A percentile compares a stretch with the other conserved stretches of the same genome.
Evolutionary conservation across 2,329 filamentous ascomycete genomes (phyloP).

Genomic region (Aspergillus felis): DNA sequence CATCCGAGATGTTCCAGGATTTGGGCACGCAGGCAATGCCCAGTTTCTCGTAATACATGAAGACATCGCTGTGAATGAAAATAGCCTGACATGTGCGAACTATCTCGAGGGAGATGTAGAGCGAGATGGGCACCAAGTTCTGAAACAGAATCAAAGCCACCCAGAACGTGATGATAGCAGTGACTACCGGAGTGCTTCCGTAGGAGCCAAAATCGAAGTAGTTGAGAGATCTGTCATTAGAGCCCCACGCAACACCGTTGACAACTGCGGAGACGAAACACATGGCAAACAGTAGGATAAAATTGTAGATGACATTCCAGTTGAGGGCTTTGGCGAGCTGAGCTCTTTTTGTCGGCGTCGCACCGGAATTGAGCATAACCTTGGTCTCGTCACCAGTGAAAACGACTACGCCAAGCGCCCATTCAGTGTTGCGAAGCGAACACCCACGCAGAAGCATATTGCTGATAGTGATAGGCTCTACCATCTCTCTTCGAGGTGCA

Average conservation of each 20-base stretch:
- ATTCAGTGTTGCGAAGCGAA: constrained; percentile 91
- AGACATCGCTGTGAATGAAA: constrained; percentile 94
- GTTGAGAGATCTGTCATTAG: constrained; percentile 67
- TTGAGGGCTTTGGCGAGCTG: constrained; percentile 91
- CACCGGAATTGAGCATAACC: constrained; percentile 97
- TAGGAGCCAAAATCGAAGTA: constrained; percentile 86
- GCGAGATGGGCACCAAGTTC: constrained; percentile 96
- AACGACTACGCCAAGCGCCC: constrained; percentile 85
- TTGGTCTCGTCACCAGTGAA: constrained; percentile 97
- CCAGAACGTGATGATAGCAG: constrained; percentile 97
- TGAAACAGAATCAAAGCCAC: constrained; percentile 92
- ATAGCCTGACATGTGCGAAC: constrained; percentile 88
- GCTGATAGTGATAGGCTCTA: constrained; percentile 90
- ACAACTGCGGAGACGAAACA: constrained; percentile 82
- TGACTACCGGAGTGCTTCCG: constrained; percentile 68
- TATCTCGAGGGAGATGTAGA: constrained; percentile 96
- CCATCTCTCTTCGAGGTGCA: constrained; percentile 68
- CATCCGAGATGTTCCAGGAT: constrained; percentile 98
- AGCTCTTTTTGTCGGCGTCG: constrained; percentile 89
- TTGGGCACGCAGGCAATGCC: constrained; percentile 96
- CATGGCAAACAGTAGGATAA: constrained; percentile 82
- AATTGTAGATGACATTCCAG: constrained; percentile 97
- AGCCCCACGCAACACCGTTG: constrained; percentile 77
- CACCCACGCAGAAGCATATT: constrained; percentile 91
- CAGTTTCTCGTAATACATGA: constrained; percentile 95